A percentile compares a stretch with the other conserved stretches of the same genome.
phyloP scores from a whole-genome alignment of 78 protist genomes.

The Dictyostelium intermedium region DNA sequence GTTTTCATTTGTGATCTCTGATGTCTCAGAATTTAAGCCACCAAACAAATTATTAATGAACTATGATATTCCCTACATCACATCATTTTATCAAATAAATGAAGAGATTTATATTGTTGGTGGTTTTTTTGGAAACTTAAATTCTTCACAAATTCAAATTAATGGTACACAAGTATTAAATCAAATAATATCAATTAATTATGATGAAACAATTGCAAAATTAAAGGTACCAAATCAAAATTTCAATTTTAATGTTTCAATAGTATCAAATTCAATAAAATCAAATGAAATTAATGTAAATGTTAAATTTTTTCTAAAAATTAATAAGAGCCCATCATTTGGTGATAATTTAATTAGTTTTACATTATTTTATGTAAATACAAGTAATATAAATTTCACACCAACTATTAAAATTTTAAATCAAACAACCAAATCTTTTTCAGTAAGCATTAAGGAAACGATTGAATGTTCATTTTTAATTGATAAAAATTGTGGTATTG shows the following conservation, averaged over 20 bases:
- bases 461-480: background rate
- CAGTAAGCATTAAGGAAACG: background rate
- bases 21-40: no score
- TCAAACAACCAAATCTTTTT: background rate
- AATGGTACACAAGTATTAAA: background rate
- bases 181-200: background rate
- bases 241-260: background rate
- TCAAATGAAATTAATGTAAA: background rate
- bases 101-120: background rate
- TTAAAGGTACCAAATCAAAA: background rate
- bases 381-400: background rate
- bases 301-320: background rate
- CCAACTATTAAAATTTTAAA: background rate
- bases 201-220: background rate
- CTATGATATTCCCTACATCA: background rate
- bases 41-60: no score
- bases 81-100: background rate
- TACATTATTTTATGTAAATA: background rate
- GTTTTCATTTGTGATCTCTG: no score
- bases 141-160: background rate
- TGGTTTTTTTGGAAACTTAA: background rate
- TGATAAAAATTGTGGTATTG: background rate
- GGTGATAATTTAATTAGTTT: background rate
- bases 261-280: background rate
- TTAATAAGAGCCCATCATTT: background rate